A percentile compares a stretch with the other conserved stretches of the same genome.
Evolutionary conservation across 1,139 yeast genomes (phyloP).

Genomic region (Scheffersomyces cryptocercus): DNA sequence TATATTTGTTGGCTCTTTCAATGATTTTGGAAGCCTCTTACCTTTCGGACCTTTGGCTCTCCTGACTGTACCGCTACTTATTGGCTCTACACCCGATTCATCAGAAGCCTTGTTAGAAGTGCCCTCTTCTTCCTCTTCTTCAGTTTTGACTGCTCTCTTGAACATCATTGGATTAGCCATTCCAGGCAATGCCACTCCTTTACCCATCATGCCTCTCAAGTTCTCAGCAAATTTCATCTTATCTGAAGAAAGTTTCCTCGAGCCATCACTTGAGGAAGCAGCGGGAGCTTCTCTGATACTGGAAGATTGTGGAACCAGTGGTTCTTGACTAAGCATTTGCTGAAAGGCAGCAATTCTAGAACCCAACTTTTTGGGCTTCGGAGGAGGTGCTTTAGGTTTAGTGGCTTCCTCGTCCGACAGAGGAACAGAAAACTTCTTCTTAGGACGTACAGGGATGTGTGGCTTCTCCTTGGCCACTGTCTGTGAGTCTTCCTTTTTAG

Average conservation of each 20-base stretch:
- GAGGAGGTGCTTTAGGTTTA: conserved; percentile 53
- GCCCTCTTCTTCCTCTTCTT: conserved; percentile 6
- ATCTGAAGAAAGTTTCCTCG: conserved; percentile 29
- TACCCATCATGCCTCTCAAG: conserved; percentile 58
- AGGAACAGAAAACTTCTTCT: neutral
- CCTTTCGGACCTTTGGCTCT: conserved; percentile 81
- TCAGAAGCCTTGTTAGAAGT: conserved; percentile 7
- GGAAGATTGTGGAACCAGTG: conserved; percentile 7
- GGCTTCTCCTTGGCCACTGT: neutral
- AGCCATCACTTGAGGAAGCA: conserved; percentile 4
- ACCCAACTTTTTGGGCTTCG: conserved; percentile 73
- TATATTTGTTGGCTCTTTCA: conserved; percentile 46
- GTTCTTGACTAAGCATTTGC: conserved; percentile 54
- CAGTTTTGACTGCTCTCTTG: conserved; percentile 12
- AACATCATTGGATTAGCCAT: conserved; percentile 42
- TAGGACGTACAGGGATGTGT: conserved; percentile 5
- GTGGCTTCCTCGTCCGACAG: neutral
- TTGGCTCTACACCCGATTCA: conserved; percentile 5
- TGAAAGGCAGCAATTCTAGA: conserved; percentile 80
- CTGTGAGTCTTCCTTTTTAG: neutral
- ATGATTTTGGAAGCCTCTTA: conserved; percentile 68
- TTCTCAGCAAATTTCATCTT: conserved; percentile 53
- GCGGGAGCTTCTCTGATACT: conserved; percentile 6
- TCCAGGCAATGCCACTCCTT: conserved; percentile 62
- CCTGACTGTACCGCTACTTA: conserved; percentile 11